Base-by-base conservation (phyloP, 2,329 filamentous ascomycete species). In the Alternaria triticina region DNA sequence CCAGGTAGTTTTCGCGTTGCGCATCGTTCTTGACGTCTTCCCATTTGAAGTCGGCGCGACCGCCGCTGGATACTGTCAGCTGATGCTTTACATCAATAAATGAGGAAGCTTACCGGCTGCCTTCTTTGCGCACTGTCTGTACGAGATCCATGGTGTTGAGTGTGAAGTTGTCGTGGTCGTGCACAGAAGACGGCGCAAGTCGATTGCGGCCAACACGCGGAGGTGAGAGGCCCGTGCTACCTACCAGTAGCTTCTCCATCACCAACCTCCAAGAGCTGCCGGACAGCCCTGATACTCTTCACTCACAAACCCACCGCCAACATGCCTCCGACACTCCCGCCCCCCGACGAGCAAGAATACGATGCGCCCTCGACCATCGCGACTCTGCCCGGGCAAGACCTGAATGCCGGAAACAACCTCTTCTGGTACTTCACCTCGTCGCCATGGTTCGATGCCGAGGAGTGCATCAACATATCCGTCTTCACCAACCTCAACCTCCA, bases 11-110 rank as follows among this genome's bases (percentile, higher is more conserved):
- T 81, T 99, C 94, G 80, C 96, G 94, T 76, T 97, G 94, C 22
- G 87, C 83, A 54, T 94, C 96, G 69, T 86, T 89, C 78, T 95
- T 91, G 76, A 99, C 95, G 71, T 97, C 94, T 69, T 95, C 92
- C 96, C 96, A 98, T 82, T 90, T 94, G 84, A 99, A 99, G 80
- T 97, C 94, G 81, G 91, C 91, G 77, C 86, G 87, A 64, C 96
- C 96, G 75, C 96, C 96, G 70, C 96, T 87, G 65, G 13, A 1
- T 17, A 57, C 20, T 25, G 43, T 73, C 58, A 70, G 65, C 25
- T 23, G 36, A 5, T 3, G 4, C 12, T 20, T 12, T 44, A 17
- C 4, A 5, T 27, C 10, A 15, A 43, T 13, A 22, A 17, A 8
- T 25, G 13, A 51, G 4, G 59, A 9, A 36, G 2, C 80, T 72